A percentile compares a stretch with the other conserved stretches of the same genome.
phyloP scores from a whole-genome alignment of 495 filamentous ascomycete genomes.

The Penicillium crystallinum region DNA sequence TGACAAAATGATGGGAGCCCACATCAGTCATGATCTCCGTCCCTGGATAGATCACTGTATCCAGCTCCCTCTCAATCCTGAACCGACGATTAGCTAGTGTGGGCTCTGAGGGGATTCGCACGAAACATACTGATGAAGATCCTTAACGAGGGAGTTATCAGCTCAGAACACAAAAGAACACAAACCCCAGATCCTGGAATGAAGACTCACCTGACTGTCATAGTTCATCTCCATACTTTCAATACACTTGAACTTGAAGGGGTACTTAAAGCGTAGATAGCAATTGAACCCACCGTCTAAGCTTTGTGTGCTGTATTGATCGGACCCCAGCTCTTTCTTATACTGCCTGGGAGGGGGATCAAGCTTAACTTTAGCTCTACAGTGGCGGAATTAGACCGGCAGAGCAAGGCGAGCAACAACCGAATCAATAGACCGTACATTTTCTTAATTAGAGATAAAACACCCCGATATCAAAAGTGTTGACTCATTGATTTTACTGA shows the following conservation, averaged over 20 bases:
- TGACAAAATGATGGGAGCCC: conserved; percentile 57
- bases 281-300: neutral
- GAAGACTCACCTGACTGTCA: conserved; percentile 27
- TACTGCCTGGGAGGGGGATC: neutral
- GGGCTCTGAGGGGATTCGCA: no score
- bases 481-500: neutral
- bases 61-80: conserved; percentile 44
- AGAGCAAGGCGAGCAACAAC: neutral
- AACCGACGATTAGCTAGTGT: neutral
- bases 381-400: conserved; percentile 13
- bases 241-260: neutral
- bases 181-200: no score
- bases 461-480: neutral
- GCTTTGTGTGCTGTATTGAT: neutral
- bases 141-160: conserved; percentile 10
- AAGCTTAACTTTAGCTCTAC: neutral
- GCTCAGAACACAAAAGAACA: neutral
- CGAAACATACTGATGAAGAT: conserved; percentile 25
- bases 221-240: conserved; percentile 40
- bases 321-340: neutral
- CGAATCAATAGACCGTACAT: neutral
- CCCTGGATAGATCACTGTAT: conserved; percentile 53
- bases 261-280: neutral
- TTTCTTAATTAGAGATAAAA: neutral
- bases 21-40: conserved; percentile 61